phyloP scores from a whole-genome alignment of 208 protist species.

The Tritrichomonas musculus region DNA sequence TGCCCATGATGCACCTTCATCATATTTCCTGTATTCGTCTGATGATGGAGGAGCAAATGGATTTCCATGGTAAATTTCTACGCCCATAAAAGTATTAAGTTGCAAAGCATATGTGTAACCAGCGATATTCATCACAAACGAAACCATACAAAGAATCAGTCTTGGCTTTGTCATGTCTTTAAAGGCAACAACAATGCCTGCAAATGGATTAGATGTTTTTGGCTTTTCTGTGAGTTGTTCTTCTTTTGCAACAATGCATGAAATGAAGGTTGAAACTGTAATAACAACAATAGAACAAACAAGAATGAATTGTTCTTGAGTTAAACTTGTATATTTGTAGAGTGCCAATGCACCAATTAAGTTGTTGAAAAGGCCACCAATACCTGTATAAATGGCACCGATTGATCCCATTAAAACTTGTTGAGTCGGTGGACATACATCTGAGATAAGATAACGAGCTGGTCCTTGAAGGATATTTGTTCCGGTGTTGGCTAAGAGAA shows the following conservation, averaged over 20 bases:
- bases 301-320: background rate
- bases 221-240: background rate
- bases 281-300: background rate
- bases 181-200: background rate
- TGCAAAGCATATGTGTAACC: background rate
- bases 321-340: background rate
- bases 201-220: background rate
- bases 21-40: too few species aligned
- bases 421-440: background rate
- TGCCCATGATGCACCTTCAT: too few species aligned
- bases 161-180: conserved; percentile 8
- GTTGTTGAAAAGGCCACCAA: background rate
- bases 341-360: background rate
- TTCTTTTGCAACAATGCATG: background rate
- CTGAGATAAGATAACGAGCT: background rate
- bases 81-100: background rate
- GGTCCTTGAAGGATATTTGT: background rate
- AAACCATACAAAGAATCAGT: background rate
- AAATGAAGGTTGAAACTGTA: background rate
- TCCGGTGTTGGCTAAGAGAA: too few species aligned
- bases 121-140: background rate
- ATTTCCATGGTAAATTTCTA: background rate
- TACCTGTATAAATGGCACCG: background rate
- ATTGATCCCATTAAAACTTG: background rate
- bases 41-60: too few species aligned